These are phyloP conservation scores for Epichloe sylvatica DNA, from an alignment of 2,329 filamentous ascomycete species.

Conservation along the genomic window DNA sequence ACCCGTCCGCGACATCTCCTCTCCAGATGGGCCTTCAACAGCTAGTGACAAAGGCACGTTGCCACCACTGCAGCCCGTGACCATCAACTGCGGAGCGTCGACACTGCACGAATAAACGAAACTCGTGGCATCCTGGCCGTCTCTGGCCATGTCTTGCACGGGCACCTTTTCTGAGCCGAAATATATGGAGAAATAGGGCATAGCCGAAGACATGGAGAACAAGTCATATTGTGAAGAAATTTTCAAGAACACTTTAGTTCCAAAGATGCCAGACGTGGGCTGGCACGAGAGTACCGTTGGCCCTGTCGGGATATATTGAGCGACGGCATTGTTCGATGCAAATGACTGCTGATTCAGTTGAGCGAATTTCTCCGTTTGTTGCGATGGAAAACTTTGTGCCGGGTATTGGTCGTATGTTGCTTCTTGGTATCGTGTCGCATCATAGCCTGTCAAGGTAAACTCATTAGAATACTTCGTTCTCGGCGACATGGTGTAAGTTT, in stretches of 20 bases:
- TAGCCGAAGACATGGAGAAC: conserved; percentile 37
- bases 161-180: conserved; percentile 65
- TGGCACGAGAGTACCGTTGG: conserved; percentile 54
- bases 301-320: conserved; percentile 49
- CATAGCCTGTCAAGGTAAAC: conserved; percentile 33
- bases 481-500: too few species aligned
- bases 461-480: conserved; percentile 9
- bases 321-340: conserved; percentile 47
- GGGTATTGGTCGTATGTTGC: conserved; percentile 39
- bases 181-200: conserved; percentile 48
- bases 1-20: conserved; percentile 37
- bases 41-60: conserved; percentile 42
- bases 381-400: conserved; percentile 30
- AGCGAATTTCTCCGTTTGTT: conserved; percentile 35
- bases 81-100: conserved; percentile 50
- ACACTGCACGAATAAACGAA: conserved; percentile 60
- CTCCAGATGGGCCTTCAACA: conserved; percentile 36
- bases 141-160: conserved; percentile 46
- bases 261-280: conserved; percentile 53
- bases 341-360: conserved; percentile 44
- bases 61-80: conserved; percentile 34
- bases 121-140: conserved; percentile 40
- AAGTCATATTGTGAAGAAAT: conserved; percentile 66
- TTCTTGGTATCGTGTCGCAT: conserved; percentile 47
- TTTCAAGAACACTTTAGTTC: conserved; percentile 59